These are phyloP conservation scores for Thraustochytrium striatum DNA, from an alignment of 352 stramenopile genomes.

Conservation along the genomic window DNA sequence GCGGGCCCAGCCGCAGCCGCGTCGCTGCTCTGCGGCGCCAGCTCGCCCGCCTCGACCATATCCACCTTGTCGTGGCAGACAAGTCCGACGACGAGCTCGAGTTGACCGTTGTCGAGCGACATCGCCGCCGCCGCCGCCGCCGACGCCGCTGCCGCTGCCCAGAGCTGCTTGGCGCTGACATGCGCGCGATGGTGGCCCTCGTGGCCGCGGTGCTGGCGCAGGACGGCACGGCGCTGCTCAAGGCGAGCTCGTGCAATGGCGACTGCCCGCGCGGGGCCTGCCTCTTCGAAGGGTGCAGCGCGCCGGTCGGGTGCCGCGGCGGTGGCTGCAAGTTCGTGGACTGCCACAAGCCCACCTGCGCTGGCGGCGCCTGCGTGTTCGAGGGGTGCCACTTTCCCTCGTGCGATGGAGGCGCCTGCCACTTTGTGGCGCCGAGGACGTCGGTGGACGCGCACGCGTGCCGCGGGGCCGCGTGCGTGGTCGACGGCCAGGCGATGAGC, in stretches of 20 bases:
- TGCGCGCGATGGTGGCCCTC: no score
- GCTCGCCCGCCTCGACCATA: no score
- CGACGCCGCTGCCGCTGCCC: no score
- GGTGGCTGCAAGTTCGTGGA: not conserved
- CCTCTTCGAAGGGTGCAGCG: not conserved
- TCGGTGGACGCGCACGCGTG: not conserved
- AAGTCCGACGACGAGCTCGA: no score
- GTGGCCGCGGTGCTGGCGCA: no score
- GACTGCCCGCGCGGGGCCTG: not conserved
- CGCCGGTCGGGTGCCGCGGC: slow-evolving; percentile 4
- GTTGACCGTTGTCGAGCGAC: no score
- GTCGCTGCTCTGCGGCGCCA: no score
- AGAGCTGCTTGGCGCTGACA: no score
- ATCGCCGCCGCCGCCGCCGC: no score
- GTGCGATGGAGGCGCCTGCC: slow-evolving; percentile 7
- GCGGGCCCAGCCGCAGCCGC: no score
- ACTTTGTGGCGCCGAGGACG: not conserved
- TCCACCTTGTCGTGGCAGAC: no score
- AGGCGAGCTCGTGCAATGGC: not conserved
- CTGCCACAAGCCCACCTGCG: not conserved
- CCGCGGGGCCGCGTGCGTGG: not conserved
- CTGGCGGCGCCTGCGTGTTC: slow-evolving; percentile 19
- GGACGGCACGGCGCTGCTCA: no score
- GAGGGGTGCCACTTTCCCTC: not conserved
- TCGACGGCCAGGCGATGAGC: not conserved